phyloP scores from a whole-genome alignment of 768 basidiomycete genomes.

The Leccinum longicurvipes region DNA sequence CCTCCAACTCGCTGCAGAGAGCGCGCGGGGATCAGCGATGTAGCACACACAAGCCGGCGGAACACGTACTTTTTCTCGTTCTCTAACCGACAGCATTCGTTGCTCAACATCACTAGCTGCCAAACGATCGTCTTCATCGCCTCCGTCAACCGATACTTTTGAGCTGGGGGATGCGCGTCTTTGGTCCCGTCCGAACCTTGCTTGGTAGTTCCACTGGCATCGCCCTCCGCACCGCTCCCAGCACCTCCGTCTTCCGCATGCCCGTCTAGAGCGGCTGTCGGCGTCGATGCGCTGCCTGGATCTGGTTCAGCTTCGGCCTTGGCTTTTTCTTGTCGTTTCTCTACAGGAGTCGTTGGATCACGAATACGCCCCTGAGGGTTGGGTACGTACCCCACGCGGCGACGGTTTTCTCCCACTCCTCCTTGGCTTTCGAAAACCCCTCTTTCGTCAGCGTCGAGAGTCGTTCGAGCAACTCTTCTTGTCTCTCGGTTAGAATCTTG shows the following conservation, averaged over 20 bases:
- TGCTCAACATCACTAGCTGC: slow-evolving; percentile 77
- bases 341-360: slow-evolving; percentile 21
- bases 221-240: slow-evolving; percentile 27
- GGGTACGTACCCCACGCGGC: slow-evolving; percentile 58
- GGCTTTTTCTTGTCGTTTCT: slow-evolving; percentile 56
- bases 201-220: slow-evolving; percentile 19
- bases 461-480: slow-evolving; percentile 64
- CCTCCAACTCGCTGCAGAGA: slow-evolving; percentile 51
- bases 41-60: not conserved
- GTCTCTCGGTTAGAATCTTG: slow-evolving; percentile 59
- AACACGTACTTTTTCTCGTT: slow-evolving; percentile 57
- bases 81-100: slow-evolving; percentile 70
- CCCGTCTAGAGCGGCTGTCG: slow-evolving; percentile 17
- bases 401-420: slow-evolving; percentile 74
- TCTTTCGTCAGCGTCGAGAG: slow-evolving; percentile 59
- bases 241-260: slow-evolving; percentile 32
- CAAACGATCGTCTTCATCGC: slow-evolving; percentile 76
- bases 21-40: not conserved
- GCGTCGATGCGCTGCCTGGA: slow-evolving; percentile 31
- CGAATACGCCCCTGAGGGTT: not conserved
- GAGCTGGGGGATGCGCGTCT: slow-evolving; percentile 60
- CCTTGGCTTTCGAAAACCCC: slow-evolving; percentile 64
- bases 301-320: slow-evolving; percentile 31
- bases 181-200: slow-evolving; percentile 30
- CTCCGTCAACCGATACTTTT: slow-evolving; percentile 79